A percentile compares a stretch with the other conserved stretches of the same genome.
Conservation (phyloP, 169 alveolate genomes). For the Amoebophrya sp. region DNA sequence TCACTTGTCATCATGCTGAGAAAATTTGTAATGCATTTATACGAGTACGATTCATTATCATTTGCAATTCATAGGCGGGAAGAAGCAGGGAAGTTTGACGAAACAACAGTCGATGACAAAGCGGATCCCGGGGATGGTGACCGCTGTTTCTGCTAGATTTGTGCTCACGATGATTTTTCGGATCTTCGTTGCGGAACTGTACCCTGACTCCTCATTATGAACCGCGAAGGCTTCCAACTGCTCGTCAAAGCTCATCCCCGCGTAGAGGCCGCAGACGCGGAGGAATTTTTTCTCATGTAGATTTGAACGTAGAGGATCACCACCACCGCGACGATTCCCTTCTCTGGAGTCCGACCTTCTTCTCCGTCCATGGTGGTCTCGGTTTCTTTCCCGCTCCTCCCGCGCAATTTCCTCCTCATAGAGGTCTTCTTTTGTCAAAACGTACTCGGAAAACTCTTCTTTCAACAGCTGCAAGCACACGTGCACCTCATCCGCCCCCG, state of each 20-base stretch:
- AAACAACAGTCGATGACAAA: slow-evolving; percentile 76
- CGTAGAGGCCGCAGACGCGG: slow-evolving; percentile 80
- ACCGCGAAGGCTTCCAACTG: slow-evolving; percentile 84
- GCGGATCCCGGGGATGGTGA: slow-evolving; percentile 75
- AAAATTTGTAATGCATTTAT: no score
- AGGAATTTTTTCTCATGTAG: slow-evolving; percentile 35
- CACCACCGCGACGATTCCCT: no score
- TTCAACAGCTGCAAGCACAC: neutral
- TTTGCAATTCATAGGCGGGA: slow-evolving; percentile 94
- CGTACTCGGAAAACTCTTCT: neutral
- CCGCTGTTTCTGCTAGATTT: slow-evolving; percentile 82
- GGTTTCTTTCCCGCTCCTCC: no score
- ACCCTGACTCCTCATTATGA: neutral
- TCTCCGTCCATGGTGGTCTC: no score
- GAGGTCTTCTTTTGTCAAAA: no score
- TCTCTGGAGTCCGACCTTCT: no score
- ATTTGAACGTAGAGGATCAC: slow-evolving; percentile 79
- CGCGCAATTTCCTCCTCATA: no score
- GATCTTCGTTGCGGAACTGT: neutral
- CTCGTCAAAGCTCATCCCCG: slow-evolving; percentile 89
- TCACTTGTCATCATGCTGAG: no score
- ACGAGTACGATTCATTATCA: no score
- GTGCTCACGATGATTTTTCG: slow-evolving; percentile 65
- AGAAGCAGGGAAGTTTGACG: no score
- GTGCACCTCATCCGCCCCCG: neutral